Evolutionary conservation across 371 early-diverging fungal genomes (phyloP), one percentile per base, ranked within the genome.

Genomic region (Fennellomyces sp.): DNA sequence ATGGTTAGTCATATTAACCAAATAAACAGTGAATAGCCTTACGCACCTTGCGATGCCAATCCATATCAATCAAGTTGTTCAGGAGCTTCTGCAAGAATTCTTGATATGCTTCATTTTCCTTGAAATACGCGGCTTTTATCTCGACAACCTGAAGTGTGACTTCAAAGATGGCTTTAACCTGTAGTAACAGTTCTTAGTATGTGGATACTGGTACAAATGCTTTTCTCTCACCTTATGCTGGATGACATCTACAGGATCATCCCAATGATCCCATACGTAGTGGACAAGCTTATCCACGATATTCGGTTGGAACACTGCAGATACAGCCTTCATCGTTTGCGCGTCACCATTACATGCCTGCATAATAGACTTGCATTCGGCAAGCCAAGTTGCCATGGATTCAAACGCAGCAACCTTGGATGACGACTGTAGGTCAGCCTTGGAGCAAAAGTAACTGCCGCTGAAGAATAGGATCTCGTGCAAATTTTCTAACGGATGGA

Each of bases 231-330:
- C 85, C 66, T 89, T 90, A 61, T 85, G 81, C 54, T 91, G 92
- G 13, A 92, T 84, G 1, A 89, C 84, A 57, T 91, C 91, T 8
- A 89, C 75, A n/a, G 90, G 91, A 57, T 92, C 92, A 61, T 91
- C 92, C 91, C 92, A 92, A 60, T 90, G 86, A 60, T 87, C 83
- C 78, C 87, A 87, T 28, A 91, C 83, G 52, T 88, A 88, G 7
- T 82, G 80, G 36, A 91, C 69, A 29, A 92, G 65, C 27, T 66
- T 72, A 42, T 88, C 85, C 48, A 76, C 73, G 10, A 74, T 80
- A 10, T 72, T 60, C 3, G 64, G 68, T n/a, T 69, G 50, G 30
- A 87, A 52, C 4, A 72, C 62, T 0, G 60, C 53, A 17, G 64
- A 54, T 13, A 68, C 60, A 13, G 48, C 39, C 10, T 61, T 39